These are phyloP conservation scores for Claviceps capensis DNA, from an alignment of 2,329 filamentous ascomycete genomes.

Conservation along the genomic window DNA sequence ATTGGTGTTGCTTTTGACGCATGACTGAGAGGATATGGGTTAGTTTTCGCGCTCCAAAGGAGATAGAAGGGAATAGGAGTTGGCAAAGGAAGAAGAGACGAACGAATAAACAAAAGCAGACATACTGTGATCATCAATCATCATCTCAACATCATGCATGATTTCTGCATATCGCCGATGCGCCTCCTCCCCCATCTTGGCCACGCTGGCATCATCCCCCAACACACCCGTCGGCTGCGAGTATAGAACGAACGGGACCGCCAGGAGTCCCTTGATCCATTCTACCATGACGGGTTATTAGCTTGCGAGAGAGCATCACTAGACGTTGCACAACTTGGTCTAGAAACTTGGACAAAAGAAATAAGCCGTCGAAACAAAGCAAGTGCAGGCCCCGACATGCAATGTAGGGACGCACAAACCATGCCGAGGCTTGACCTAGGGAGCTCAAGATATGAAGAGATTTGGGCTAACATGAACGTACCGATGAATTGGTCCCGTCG, in stretches of 20 bases:
- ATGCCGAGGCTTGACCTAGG: too few relatives aligned
- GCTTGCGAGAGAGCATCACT: too few relatives aligned
- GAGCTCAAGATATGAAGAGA: too few relatives aligned
- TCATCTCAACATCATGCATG: constrained; percentile 79
- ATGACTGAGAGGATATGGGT: constrained; percentile 35
- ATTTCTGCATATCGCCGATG: constrained; percentile 89
- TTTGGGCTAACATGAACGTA: constrained; percentile 19
- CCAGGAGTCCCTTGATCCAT: constrained; percentile 93
- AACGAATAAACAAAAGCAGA: neutral
- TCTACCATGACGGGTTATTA: constrained; percentile 33
- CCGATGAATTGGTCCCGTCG: constrained; percentile 80
- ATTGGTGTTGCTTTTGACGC: constrained; percentile 40
- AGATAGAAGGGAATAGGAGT: too few relatives aligned
- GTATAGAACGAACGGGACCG: constrained; percentile 91
- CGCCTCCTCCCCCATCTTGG: constrained; percentile 64
- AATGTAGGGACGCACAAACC: too few relatives aligned
- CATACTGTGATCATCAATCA: constrained; percentile 84
- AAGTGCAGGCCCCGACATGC: too few relatives aligned
- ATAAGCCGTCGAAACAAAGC: too few relatives aligned
- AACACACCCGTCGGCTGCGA: constrained; percentile 86
- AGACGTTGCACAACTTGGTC: too few relatives aligned
- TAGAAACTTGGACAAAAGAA: too few relatives aligned
- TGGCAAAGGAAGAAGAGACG: too few relatives aligned
- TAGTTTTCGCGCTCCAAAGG: neutral
- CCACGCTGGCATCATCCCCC: constrained; percentile 51